phyloP scores from a whole-genome alignment of 192 early-diverging fungal species.

The Diversispora epigaea region DNA sequence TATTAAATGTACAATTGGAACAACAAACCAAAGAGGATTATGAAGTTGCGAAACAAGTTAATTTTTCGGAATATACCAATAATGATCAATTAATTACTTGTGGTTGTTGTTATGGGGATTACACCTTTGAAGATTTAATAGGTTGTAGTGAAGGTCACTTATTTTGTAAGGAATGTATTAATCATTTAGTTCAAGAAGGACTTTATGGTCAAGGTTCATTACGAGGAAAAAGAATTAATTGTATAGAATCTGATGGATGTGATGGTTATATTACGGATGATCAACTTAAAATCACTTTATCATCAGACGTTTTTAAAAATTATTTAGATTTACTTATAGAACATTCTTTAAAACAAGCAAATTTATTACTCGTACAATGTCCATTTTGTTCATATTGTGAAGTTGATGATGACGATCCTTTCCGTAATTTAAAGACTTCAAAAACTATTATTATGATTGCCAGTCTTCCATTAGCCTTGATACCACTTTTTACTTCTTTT shows the following conservation, averaged over 20 bases:
- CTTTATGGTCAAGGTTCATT: slow-evolving; percentile 47
- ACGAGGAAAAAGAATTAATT: slow-evolving; percentile 36
- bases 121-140: slow-evolving; percentile 43
- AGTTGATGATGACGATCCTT: slow-evolving; percentile 35
- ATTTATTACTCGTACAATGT: slow-evolving; percentile 35
- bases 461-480: slow-evolving; percentile 21
- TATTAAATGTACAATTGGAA: slow-evolving; percentile 16
- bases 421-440: slow-evolving; percentile 10
- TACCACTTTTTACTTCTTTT: slow-evolving; percentile 19
- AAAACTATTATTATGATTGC: slow-evolving; percentile 25
- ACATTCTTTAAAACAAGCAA: slow-evolving; percentile 23
- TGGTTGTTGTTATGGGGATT: slow-evolving; percentile 49
- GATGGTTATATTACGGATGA: slow-evolving; percentile 33
- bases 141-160: slow-evolving; percentile 47
- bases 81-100: slow-evolving; percentile 46
- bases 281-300: slow-evolving; percentile 29
- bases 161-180: slow-evolving; percentile 45
- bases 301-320: slow-evolving; percentile 34
- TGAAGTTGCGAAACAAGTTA: slow-evolving; percentile 36
- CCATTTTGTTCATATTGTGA: slow-evolving; percentile 41
- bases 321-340: slow-evolving; percentile 37
- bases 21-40: slow-evolving; percentile 34
- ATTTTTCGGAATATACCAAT: slow-evolving; percentile 37
- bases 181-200: slow-evolving; percentile 44
- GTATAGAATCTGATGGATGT: slow-evolving; percentile 37